Evolutionary conservation across 306 rosid genomes (phyloP).

Genomic region (Oemleria cerasiformis): DNA sequence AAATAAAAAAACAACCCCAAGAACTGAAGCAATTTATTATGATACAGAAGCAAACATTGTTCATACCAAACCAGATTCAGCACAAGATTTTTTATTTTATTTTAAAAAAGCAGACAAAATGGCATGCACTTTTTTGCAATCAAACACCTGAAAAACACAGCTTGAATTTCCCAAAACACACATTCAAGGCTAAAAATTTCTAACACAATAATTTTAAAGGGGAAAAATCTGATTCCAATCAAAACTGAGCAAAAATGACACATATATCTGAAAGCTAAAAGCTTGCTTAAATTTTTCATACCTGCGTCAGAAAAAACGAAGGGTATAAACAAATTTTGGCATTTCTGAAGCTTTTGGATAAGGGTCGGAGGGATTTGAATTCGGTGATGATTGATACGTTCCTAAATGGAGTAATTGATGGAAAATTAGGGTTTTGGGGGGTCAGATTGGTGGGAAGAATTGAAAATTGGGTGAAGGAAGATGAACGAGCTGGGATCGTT

Average conservation of each 20-base stretch:
- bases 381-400: neutral
- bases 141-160: neutral
- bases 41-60: neutral
- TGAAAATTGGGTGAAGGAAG: conserved; percentile 12
- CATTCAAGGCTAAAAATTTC: conserved; percentile 9
- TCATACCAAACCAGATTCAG: neutral
- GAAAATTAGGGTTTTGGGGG: conserved; percentile 14
- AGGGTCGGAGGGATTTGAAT: conserved; percentile 8
- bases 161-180: neutral
- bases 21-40: neutral
- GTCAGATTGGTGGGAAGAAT: conserved; percentile 22
- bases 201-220: neutral
- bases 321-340: neutral
- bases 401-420: neutral
- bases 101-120: neutral
- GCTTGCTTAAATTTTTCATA: conserved; percentile 1
- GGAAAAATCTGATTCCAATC: neutral
- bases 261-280: neutral
- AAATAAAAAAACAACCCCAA: neutral
- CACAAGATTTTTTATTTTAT: neutral
- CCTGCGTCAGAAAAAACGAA: conserved; percentile 5
- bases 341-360: neutral
- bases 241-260: neutral
- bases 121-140: neutral
- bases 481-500: conserved; percentile 34